These are phyloP conservation scores for Suillus placidus DNA, from an alignment of 768 basidiomycete genomes.

Conservation along the genomic window DNA sequence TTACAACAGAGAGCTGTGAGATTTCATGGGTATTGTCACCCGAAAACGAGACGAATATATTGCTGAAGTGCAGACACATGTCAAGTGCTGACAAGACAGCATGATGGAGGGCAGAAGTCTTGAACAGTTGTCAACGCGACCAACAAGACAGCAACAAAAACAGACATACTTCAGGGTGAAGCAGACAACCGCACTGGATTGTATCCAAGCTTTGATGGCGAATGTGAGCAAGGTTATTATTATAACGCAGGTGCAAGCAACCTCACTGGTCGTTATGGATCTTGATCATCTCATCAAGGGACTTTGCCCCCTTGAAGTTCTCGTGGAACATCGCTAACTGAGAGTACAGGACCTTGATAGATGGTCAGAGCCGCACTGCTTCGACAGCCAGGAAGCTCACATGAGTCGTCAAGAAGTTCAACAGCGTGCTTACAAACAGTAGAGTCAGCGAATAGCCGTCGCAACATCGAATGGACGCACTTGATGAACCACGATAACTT, in stretches of 20 bases:
- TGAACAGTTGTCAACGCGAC: conserved; percentile 8
- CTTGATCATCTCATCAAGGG: conserved; percentile 76
- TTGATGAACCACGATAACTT: conserved; percentile 85
- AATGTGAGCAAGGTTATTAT: background rate
- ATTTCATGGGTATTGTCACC: conserved; percentile 65
- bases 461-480: conserved; percentile 45
- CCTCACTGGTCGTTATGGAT: conserved; percentile 73
- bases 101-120: conserved; percentile 68
- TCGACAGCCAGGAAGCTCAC: conserved; percentile 40
- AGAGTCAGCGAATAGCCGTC: conserved; percentile 5
- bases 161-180: conserved; percentile 57
- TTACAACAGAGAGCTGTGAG: conserved; percentile 50
- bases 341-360: conserved; percentile 63
- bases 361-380: conserved; percentile 1
- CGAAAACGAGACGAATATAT: conserved; percentile 60
- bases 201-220: conserved; percentile 52
- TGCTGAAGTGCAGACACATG: conserved; percentile 71
- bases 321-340: conserved; percentile 64
- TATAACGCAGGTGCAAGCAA: background rate
- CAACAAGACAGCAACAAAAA: background rate
- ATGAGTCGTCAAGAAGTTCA: conserved; percentile 75
- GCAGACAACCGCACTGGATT: conserved; percentile 62
- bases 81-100: conserved; percentile 73
- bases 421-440: conserved; percentile 50
- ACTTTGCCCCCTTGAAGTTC: conserved; percentile 52